Conservation (phyloP, 2,329 filamentous ascomycete genomes). For the Alternaria alternata region DNA sequence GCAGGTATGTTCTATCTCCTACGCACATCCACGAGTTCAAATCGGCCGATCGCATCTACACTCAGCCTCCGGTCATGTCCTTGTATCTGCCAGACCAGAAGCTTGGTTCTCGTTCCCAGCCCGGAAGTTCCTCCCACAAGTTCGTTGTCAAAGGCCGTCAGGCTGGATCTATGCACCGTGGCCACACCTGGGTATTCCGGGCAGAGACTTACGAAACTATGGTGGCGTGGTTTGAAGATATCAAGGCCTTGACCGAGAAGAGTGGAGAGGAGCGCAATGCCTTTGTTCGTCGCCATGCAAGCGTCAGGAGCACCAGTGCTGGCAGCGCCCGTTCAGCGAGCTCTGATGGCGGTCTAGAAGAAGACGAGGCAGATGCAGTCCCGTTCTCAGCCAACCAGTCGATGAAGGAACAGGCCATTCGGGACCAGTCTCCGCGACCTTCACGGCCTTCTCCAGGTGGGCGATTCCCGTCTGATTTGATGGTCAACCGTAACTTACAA, state of each 20-base stretch:
- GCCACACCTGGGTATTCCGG: slow-evolving; percentile 73
- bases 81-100: slow-evolving; percentile 95
- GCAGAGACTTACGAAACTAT: slow-evolving; percentile 85
- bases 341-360: slow-evolving; percentile 47
- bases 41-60: slow-evolving; percentile 85
- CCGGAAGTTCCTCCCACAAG: slow-evolving; percentile 88
- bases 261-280: slow-evolving; percentile 86
- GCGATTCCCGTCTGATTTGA: slow-evolving; percentile 93
- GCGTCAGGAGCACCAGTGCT: slow-evolving; percentile 78
- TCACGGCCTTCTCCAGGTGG: slow-evolving; percentile 89
- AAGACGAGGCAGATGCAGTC: slow-evolving; percentile 70
- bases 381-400: slow-evolving; percentile 70
- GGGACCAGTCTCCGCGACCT: slow-evolving; percentile 52
- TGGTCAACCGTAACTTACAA: slow-evolving; percentile 86
- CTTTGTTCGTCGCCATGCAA: slow-evolving; percentile 82
- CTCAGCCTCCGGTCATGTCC: slow-evolving; percentile 92
- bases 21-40: slow-evolving; percentile 99
- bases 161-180: slow-evolving; percentile 88
- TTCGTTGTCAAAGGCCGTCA: slow-evolving; percentile 98
- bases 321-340: slow-evolving; percentile 63
- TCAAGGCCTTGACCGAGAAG: slow-evolving; percentile 87
- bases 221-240: slow-evolving; percentile 96
- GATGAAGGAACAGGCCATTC: slow-evolving; percentile 46
- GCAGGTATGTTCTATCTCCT: slow-evolving; percentile 91
- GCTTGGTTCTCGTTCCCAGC: slow-evolving; percentile 86